These are phyloP conservation scores for Kluyveromyces sp. DNA, from an alignment of 1,139 yeast species.

Conservation along the genomic window DNA sequence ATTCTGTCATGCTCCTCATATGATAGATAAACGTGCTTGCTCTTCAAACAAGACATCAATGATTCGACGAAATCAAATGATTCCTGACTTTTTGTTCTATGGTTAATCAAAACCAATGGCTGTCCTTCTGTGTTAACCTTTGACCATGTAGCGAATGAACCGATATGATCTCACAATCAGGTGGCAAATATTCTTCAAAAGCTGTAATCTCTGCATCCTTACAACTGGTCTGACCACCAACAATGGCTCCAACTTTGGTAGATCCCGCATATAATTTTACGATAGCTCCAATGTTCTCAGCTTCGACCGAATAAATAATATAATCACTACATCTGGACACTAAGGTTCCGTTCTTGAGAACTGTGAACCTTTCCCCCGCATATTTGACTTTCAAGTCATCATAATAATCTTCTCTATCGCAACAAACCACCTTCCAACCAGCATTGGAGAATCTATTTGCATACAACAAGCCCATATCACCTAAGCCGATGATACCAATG, in stretches of 20 bases:
- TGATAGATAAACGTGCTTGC: conserved; percentile 69
- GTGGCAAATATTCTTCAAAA: conserved; percentile 66
- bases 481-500: conserved; percentile 89
- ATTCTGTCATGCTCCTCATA: conserved; percentile 87
- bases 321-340: conserved; percentile 79
- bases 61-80: conserved; percentile 54
- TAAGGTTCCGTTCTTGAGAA: conserved; percentile 67
- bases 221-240: conserved; percentile 98
- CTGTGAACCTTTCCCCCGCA: conserved; percentile 40
- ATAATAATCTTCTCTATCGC: conserved; percentile 70
- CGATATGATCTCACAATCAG: conserved; percentile 73
- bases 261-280: conserved; percentile 77
- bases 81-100: conserved; percentile 48
- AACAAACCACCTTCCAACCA: conserved; percentile 89
- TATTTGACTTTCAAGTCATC: conserved; percentile 40
- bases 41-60: conserved; percentile 62
- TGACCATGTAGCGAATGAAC: conserved; percentile 92
- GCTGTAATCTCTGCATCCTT: conserved; percentile 86
- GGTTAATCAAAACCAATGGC: conserved; percentile 79
- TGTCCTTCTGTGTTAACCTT: conserved; percentile 83
- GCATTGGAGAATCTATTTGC: conserved; percentile 70
- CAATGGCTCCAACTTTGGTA: conserved; percentile 78
- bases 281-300: conserved; percentile 66
- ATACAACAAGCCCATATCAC: conserved; percentile 92
- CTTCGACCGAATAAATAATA: conserved; percentile 83